Base-by-base conservation (phyloP, 345 rosid species). In the Abelmoschus esculentus region DNA sequence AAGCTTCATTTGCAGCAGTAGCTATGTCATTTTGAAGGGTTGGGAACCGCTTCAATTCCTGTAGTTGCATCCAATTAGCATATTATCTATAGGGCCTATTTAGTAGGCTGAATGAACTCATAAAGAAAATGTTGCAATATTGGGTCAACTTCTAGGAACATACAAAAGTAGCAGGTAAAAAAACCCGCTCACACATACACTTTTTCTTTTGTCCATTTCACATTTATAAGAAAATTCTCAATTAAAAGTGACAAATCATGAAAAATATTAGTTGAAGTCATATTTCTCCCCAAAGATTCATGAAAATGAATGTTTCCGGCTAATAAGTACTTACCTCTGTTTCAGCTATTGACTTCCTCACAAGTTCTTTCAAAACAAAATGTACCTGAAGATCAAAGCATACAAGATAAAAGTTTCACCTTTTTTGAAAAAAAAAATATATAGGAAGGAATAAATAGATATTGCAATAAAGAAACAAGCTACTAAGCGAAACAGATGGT, bases 11-110 rank as follows among this genome's bases (percentile, higher is more conserved):
- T 67, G 99, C 89, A n/a, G 98, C 98, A 61, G 93, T 85, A 76
- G 99, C 97, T 82, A 95, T 87, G 77, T 95, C 99, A 67, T 85
- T 72, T 69, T 78, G 79, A 70, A 95, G 97, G 22, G 97, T 87
- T 17, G 98, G 97, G 70, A 95, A 95, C 50, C 98, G 90, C 90
- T 84, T 95, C 82, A 91, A 78, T 70, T 95, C 99, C 98, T 95
- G 79, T 75, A 76, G 60, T 78, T 40, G 13, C 61, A 34, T 52
- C 19, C 22, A 52, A 17, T 29, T 31, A n/a, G 11, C 71, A 32
- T 31, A 53, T 52, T 34, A 67, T 28, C 26, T 42, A 6, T 22
- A 64, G 34, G 19, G n/a, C 26, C 70, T 29, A 49, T 31, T 22
- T 29, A 15, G 57, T 47, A 22, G 26, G 26, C 26, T 3, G 70